Base-by-base conservation (phyloP, 768 basidiomycete species). In the Thelephora ganbajun region DNA sequence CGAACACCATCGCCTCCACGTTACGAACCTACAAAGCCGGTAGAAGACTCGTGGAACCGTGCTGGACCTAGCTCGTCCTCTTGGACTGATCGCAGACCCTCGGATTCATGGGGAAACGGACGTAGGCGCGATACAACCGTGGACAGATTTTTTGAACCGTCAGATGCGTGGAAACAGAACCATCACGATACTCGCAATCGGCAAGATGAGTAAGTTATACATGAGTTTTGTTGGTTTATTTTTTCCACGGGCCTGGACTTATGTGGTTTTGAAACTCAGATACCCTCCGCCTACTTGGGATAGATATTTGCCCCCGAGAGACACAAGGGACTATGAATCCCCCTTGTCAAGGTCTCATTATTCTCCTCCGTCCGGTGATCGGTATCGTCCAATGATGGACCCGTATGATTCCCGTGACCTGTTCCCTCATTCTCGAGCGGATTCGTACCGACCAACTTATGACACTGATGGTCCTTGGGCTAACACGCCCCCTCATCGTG, bases 91-190 rank as follows among this genome's bases (percentile, higher is more conserved):
- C 65, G 72, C 53, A 64, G 70, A 51, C 60, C 63, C 37, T 55
- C 66, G 19, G 48, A 33, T 66, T 20, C 48, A 12, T 46, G 48
- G n/a, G 35, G 33, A 16, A 22, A 18, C 13, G 61, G 62, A 52
- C 55, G 35, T 41, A 59, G 61, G 48, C 63, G 66, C 45, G 69
- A 70, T 49, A 61, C 59, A 49, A 61, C 67, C 43, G 65, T 69
- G 11, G 65, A 72, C 50, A 69, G 80, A 53, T 74, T 78, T 68
- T 78, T 85, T 56, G 84, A 86, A 57, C 81, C 83, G 30, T 81
- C 80, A 33, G 78, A 81, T 16, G 63, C 67, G 30, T 85, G 84
- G 83, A 82, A 79, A 57, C 74, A 80, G 53, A 61, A 64, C 7
- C 76, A 76, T 54, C 56, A 56, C 44, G 74, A 77, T 18, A 7